These are phyloP conservation scores for Maudiozyma saulgeensis DNA, from an alignment of 805 yeast species.

Conservation along the genomic window DNA sequence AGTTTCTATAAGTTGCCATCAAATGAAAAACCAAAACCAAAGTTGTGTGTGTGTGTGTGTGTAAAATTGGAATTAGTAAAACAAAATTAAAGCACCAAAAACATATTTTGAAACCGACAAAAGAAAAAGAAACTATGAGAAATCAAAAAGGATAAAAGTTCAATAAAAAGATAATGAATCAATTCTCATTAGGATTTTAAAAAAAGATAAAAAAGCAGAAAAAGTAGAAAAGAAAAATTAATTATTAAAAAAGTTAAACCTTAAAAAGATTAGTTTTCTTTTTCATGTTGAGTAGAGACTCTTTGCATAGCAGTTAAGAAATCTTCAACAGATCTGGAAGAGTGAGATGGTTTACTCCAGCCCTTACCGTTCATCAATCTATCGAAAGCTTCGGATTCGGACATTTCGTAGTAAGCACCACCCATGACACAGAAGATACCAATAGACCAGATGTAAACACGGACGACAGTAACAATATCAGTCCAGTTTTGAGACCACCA, in stretches of 20 bases:
- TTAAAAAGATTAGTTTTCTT: conserved; percentile 42
- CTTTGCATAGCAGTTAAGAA: conserved; percentile 80
- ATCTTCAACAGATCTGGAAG: conserved; percentile 67
- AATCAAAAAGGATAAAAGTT: not conserved
- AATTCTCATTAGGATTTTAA: conserved; percentile 8
- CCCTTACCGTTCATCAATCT: conserved; percentile 72
- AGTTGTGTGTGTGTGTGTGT: conserved; percentile 3
- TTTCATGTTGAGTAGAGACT: conserved; percentile 84
- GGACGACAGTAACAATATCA: conserved; percentile 87
- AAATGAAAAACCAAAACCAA: not conserved
- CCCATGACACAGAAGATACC: conserved; percentile 95
- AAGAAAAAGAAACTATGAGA: not conserved
- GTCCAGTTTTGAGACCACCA: conserved; percentile 98
- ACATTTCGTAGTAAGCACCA: conserved; percentile 93
- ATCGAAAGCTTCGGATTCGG: conserved; percentile 70
- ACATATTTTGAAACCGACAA: not conserved
- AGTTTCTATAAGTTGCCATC: not conserved
- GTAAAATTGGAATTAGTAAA: conserved; percentile 1
- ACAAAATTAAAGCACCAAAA: not conserved
- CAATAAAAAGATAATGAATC: conserved; percentile 5
- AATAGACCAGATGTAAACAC: conserved; percentile 92
- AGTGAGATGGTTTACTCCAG: conserved; percentile 40
- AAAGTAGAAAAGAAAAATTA: conserved; percentile 1
- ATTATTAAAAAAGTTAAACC: conserved; percentile 3
- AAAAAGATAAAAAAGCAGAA: not conserved